Evolutionary conservation across 345 rosid genomes (phyloP).

Genomic region (Pelargonium nanum): DNA sequence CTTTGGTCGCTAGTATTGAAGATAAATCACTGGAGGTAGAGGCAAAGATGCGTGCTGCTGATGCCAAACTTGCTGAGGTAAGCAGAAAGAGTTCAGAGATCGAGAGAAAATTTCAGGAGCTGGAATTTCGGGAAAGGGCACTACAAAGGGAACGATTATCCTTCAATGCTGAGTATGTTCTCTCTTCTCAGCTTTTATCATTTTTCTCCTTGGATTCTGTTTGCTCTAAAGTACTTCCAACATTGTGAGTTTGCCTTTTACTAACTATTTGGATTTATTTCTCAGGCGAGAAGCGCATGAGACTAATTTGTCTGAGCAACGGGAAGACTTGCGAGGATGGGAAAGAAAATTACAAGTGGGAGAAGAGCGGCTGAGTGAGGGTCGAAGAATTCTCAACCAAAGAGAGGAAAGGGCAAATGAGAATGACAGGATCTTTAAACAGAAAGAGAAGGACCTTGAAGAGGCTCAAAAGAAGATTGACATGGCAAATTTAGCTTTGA

Average conservation of each 20-base stretch:
- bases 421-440: constrained; percentile 52
- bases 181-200: constrained; percentile 4
- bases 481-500: constrained; percentile 43
- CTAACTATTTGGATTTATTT: constrained; percentile 1
- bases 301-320: constrained; percentile 56
- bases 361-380: constrained; percentile 68
- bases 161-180: constrained; percentile 64
- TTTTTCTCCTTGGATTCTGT: background rate
- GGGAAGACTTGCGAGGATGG: constrained; percentile 94
- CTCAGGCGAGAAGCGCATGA: constrained; percentile 74
- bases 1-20: constrained; percentile 62
- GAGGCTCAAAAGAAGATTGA: constrained; percentile 65
- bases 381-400: constrained; percentile 57
- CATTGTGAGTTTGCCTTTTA: background rate
- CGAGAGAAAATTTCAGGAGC: constrained; percentile 63
- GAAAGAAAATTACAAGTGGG: constrained; percentile 77
- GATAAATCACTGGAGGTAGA: constrained; percentile 84
- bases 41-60: constrained; percentile 65
- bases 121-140: constrained; percentile 59
- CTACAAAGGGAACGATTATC: constrained; percentile 67
- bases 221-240: background rate
- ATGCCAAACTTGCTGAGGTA: constrained; percentile 90
- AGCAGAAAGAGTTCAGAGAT: constrained; percentile 75
- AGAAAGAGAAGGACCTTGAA: constrained; percentile 74
- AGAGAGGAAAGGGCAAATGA: constrained; percentile 92